phyloP scores from a whole-genome alignment of 257 asterid species.

The Penstemon newberryi region DNA sequence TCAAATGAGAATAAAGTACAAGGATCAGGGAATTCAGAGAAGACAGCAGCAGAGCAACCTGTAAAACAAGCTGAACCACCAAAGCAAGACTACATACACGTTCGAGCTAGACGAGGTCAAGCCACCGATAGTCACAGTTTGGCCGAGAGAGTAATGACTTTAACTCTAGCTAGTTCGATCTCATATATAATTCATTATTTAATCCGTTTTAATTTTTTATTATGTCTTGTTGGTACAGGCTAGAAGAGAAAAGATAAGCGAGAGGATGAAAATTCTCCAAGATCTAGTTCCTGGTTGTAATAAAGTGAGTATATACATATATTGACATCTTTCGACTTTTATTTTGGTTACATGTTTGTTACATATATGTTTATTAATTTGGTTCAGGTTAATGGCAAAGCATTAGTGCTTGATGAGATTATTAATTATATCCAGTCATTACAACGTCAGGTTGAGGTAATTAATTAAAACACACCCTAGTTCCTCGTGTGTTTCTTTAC shows the following conservation, averaged over 20 bases:
- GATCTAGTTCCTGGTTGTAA: constrained; percentile 68
- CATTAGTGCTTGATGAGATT: constrained; percentile 86
- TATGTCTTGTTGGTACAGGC: constrained; percentile 48
- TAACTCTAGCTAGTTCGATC: not conserved
- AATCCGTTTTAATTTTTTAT: constrained; percentile 17
- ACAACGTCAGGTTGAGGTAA: constrained; percentile 90
- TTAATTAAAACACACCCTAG: not conserved
- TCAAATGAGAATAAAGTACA: constrained; percentile 34
- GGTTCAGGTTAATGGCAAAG: constrained; percentile 82
- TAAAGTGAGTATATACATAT: constrained; percentile 43
- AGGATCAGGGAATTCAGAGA: constrained; percentile 21
- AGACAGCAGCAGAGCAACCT: constrained; percentile 39
- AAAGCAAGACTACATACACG: constrained; percentile 67
- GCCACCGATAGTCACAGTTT: constrained; percentile 78
- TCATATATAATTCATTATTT: constrained; percentile 10
- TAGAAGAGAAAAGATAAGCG: constrained; percentile 66
- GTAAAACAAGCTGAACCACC: constrained; percentile 48
- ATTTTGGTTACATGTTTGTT: not conserved
- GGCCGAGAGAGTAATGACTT: constrained; percentile 61
- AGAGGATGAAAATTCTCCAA: constrained; percentile 69
- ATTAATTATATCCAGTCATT: constrained; percentile 82
- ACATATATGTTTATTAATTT: constrained; percentile 17
- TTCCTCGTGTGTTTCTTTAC: not conserved
- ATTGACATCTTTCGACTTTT: constrained; percentile 5
- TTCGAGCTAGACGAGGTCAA: constrained; percentile 75